Conservation (phyloP, 2,329 filamentous ascomycete genomes). For the Fusarium marasasianum region DNA sequence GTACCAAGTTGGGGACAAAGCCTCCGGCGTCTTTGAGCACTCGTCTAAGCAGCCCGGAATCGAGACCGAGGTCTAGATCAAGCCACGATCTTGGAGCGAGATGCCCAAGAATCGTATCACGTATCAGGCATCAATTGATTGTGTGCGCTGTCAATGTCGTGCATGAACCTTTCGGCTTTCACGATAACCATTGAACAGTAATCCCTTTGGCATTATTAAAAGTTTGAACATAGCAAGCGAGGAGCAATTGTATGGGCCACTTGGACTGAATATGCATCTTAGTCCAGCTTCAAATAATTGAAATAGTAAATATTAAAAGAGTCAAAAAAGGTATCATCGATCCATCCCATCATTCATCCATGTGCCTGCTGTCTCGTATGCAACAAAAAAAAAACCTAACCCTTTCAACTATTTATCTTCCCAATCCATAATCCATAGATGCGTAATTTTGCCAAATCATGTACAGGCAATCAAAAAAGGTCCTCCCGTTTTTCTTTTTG, state of each 20-base stretch:
- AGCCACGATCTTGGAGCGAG: conserved; percentile 19
- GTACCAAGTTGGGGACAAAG: conserved; percentile 66
- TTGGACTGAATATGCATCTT: not conserved
- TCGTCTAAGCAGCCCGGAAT: conserved; percentile 66
- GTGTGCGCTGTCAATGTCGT: not conserved
- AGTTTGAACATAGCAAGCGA: conserved; percentile 21
- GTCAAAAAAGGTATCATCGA: conserved; percentile 32
- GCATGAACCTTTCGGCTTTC: not conserved
- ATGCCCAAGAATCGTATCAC: not conserved
- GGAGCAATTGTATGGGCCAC: not conserved
- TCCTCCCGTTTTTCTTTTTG: conserved; percentile 2
- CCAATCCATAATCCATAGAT: conserved; percentile 9
- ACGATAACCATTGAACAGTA: not conserved
- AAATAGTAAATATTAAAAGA: conserved; percentile 18
- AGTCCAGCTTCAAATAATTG: not conserved
- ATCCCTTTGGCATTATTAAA: conserved; percentile 1
- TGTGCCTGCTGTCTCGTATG: conserved; percentile 26
- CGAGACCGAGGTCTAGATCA: conserved; percentile 72
- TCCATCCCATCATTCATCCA: conserved; percentile 29
- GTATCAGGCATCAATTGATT: not conserved
- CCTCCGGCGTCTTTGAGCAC: conserved; percentile 67
- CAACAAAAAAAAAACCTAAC: not conserved
- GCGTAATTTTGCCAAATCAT: conserved; percentile 3
- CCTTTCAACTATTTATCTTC: not conserved
- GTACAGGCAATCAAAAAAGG: not conserved